phyloP scores from a whole-genome alignment of 139 green algal species.

The Chlorella sp. region DNA sequence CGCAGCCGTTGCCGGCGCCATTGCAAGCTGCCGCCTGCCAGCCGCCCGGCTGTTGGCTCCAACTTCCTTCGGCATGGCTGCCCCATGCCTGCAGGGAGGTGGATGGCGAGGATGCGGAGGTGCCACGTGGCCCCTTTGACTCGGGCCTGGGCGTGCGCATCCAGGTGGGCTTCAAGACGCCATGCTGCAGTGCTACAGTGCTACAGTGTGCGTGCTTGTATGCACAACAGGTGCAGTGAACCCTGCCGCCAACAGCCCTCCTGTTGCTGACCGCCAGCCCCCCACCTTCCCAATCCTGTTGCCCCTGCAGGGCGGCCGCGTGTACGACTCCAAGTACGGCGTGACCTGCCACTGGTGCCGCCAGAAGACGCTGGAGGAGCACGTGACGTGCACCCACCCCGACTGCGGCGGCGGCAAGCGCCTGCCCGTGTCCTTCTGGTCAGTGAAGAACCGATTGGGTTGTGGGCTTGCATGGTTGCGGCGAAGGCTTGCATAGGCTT shows the following conservation, averaged over 20 bases:
- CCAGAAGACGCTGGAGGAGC: constrained; percentile 86
- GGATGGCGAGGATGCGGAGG: constrained; percentile 32
- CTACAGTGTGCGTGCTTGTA: too few species aligned
- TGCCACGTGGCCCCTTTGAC: constrained; percentile 56
- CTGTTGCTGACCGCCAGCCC: too few species aligned
- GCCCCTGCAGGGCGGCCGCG: constrained; percentile 64
- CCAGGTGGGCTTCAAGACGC: constrained; percentile 38
- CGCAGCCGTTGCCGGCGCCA: too few species aligned
- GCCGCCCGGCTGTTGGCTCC: too few species aligned
- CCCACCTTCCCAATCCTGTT: neutral
- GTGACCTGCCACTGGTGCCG: constrained; percentile 90
- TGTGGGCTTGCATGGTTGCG: too few species aligned
- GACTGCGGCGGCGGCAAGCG: constrained; percentile 63
- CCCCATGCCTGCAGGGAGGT: constrained; percentile 30
- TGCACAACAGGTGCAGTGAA: too few species aligned
- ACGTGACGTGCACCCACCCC: constrained; percentile 69
- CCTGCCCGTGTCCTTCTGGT: constrained; percentile 81
- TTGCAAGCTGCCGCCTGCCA: too few species aligned
- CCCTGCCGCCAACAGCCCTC: too few species aligned
- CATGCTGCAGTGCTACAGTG: too few species aligned
- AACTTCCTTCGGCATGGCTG: too few species aligned
- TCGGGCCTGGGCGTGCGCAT: constrained; percentile 73
- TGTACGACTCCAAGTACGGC: constrained; percentile 81
- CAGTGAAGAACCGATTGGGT: too few species aligned
- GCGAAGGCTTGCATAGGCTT: too few species aligned